phyloP scores from a whole-genome alignment of 78 protist genomes.

The Guillardia theta region DNA sequence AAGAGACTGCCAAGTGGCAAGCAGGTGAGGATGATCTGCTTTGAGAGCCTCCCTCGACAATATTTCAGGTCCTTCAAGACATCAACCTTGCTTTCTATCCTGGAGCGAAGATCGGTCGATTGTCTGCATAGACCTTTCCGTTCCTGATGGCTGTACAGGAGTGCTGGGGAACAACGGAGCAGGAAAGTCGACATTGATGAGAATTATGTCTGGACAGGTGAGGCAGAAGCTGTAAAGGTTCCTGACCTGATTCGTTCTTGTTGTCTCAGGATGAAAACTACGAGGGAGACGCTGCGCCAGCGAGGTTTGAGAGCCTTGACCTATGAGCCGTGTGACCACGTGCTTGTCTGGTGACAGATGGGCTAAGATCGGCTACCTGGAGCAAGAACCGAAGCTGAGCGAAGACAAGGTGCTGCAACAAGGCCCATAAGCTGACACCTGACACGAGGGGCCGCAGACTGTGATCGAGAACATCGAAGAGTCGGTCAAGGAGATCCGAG shows the following conservation, averaged over 20 bases:
- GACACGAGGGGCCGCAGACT: not conserved
- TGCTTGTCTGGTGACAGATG: no score
- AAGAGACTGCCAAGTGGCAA: not conserved
- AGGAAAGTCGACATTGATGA: conserved; percentile 10
- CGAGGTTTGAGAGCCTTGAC: no score
- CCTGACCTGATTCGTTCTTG: not conserved
- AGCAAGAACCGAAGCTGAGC: not conserved
- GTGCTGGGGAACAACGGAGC: conserved; percentile 20
- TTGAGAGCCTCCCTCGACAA: no score
- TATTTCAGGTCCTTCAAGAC: not conserved
- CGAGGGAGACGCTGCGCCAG: conserved; percentile 35
- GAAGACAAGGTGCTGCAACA: not conserved
- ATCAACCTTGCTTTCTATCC: conserved; percentile 35
- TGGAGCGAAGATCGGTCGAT: conserved; percentile 39
- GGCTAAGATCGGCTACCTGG: conserved; percentile 22
- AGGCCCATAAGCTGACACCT: not conserved
- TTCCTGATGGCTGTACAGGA: no score
- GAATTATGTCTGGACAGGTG: not conserved
- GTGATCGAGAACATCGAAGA: not conserved
- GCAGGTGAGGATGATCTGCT: no score
- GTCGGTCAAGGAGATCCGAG: not conserved
- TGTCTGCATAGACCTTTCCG: no score
- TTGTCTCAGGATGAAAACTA: not conserved
- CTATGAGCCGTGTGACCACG: no score
- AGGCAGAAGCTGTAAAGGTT: not conserved